Percentiles rank a stretch among this genome's conserved stretches.
Conservation (phyloP, 495 filamentous ascomycete species). For the Neurospora tetrasperma region DNA sequence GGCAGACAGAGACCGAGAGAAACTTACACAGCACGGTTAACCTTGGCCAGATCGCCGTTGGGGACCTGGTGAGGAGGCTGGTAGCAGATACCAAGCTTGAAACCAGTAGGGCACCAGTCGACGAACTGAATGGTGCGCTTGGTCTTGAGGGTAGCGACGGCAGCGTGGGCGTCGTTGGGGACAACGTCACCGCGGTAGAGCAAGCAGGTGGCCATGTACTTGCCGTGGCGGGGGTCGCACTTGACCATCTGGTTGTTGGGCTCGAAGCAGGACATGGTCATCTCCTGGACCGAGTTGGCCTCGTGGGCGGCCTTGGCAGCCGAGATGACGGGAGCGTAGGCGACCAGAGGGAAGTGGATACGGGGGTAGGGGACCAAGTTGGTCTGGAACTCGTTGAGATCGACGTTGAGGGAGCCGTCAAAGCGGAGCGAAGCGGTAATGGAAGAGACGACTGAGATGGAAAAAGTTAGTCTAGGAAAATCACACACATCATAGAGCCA, state of each 20-base stretch:
- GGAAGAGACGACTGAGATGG: constrained; percentile 73
- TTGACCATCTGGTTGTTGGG: constrained; percentile 95
- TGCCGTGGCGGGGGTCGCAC: constrained; percentile 96
- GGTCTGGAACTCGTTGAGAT: constrained; percentile 99
- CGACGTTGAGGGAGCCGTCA: constrained; percentile 97
- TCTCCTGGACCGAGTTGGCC: constrained; percentile 78
- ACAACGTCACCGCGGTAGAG: constrained; percentile 98
- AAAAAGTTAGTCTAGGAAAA: not conserved
- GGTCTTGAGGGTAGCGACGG: constrained; percentile 92
- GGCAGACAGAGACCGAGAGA: not conserved
- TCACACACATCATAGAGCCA: not conserved
- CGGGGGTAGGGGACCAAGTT: constrained; percentile 97
- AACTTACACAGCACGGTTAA: constrained; percentile 93
- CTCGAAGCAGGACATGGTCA: constrained; percentile 81
- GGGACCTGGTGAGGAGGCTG: constrained; percentile 92
- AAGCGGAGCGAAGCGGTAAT: constrained; percentile 98
- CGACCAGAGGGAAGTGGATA: constrained; percentile 97
- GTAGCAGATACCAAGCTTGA: constrained; percentile 99
- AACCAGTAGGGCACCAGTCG: constrained; percentile 99
- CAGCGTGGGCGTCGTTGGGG: constrained; percentile 84
- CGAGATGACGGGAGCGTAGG: constrained; percentile 90
- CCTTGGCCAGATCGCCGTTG: constrained; percentile 93
- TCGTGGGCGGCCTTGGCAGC: constrained; percentile 91
- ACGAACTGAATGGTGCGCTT: constrained; percentile 98
- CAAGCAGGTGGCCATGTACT: constrained; percentile 99